phyloP scores from a whole-genome alignment of 2,329 filamentous ascomycete species.

The Fusarium sp. region DNA sequence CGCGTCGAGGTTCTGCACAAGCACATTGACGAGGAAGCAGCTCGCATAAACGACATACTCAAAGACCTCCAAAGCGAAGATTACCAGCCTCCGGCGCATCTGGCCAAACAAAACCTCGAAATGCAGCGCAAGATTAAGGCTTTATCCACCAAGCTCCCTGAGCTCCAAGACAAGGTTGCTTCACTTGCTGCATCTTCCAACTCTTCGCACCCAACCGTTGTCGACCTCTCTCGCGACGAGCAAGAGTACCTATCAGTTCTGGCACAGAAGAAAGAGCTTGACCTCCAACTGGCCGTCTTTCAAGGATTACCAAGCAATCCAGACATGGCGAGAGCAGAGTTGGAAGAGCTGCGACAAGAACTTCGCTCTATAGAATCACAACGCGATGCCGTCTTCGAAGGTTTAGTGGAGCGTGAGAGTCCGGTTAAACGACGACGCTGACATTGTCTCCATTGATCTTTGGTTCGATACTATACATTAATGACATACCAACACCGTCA shows the following conservation, averaged over 20 bases:
- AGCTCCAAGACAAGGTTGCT: constrained; percentile 64
- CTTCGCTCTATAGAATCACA: constrained; percentile 69
- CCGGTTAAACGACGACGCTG: constrained; percentile 57
- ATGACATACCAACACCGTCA: constrained; percentile 13
- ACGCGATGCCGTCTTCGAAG: constrained; percentile 81
- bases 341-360: constrained; percentile 74
- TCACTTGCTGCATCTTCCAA: constrained; percentile 51
- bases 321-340: constrained; percentile 73
- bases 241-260: constrained; percentile 67
- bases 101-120: constrained; percentile 78
- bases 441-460: constrained; percentile 27
- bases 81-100: constrained; percentile 66
- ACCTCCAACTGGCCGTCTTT: constrained; percentile 72
- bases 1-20: constrained; percentile 67
- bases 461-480: constrained; percentile 36
- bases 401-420: constrained; percentile 71
- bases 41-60: constrained; percentile 53
- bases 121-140: constrained; percentile 76
- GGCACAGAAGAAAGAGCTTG: constrained; percentile 67
- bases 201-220: constrained; percentile 61
- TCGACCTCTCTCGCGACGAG: constrained; percentile 69
- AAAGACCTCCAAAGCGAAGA: constrained; percentile 55
- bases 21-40: constrained; percentile 65
- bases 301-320: constrained; percentile 78
- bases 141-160: constrained; percentile 73